These are phyloP conservation scores for Fusarium sp. DNA, from an alignment of 2,329 filamentous ascomycete species.

Conservation along the genomic window DNA sequence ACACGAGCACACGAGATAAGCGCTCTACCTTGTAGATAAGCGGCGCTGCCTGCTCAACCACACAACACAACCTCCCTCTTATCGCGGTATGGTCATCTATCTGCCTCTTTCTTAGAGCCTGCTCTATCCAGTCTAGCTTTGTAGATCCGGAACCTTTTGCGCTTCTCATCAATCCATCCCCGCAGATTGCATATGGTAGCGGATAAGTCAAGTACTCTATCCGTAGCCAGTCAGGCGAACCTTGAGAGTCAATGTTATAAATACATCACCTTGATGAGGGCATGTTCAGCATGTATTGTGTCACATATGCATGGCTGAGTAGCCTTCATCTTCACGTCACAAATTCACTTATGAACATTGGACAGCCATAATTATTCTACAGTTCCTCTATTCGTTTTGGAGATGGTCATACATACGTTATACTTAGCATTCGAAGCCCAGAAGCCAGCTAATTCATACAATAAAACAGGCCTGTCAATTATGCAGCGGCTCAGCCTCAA, in stretches of 20 bases:
- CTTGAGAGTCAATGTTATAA: conserved; percentile 24
- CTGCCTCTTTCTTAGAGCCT: conserved; percentile 9
- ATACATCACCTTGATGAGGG: conserved; percentile 16
- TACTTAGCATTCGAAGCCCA: conserved; percentile 14
- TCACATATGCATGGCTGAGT: conserved; percentile 2
- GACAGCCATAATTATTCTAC: neutral
- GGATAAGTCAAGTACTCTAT: neutral
- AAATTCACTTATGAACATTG: neutral
- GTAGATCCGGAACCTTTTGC: conserved; percentile 33
- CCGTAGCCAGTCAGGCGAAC: conserved; percentile 2
- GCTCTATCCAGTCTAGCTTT: conserved; percentile 32
- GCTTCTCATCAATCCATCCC: conserved; percentile 17
- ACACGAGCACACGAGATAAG: conserved; percentile 25
- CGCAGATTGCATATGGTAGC: conserved; percentile 12
- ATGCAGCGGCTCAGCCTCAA: conserved; percentile 13
- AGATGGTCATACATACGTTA: conserved; percentile 34
- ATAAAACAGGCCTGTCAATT: conserved; percentile 15
- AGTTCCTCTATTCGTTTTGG: conserved; percentile 16
- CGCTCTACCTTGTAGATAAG: conserved; percentile 26
- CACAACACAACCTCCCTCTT: conserved; percentile 14
- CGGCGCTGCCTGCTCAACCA: conserved; percentile 20
- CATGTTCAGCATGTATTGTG: neutral
- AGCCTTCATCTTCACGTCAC: neutral
- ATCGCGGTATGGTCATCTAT: conserved; percentile 7
- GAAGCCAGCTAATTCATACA: conserved; percentile 27